A percentile compares a stretch with the other conserved stretches of the same genome.
phyloP scores from a whole-genome alignment of 352 stramenopile species.

The Phytophthora hybrid region DNA sequence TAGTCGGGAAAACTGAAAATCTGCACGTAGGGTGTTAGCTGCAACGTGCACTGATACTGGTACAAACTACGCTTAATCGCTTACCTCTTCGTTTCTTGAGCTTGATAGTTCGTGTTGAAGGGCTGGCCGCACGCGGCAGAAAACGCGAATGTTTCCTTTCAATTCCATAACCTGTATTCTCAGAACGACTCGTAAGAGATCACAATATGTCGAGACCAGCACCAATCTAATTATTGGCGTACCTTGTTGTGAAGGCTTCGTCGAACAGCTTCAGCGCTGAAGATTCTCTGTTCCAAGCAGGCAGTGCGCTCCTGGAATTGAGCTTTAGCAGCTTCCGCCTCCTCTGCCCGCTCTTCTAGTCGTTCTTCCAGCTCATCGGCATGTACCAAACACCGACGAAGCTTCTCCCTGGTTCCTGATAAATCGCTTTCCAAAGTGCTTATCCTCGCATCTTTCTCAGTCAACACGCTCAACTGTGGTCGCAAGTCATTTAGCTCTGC shows the following conservation, averaged over 20 bases:
- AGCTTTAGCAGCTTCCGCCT: constrained; percentile 34
- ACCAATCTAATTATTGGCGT: neutral
- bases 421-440: constrained; percentile 47
- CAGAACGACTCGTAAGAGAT: constrained; percentile 10
- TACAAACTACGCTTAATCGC: neutral
- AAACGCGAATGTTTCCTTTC: constrained; percentile 97
- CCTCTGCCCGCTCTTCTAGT: constrained; percentile 38
- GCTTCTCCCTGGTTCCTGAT: constrained; percentile 39
- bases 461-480: constrained; percentile 32
- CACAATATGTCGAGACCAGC: neutral
- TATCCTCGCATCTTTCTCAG: constrained; percentile 54
- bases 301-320: constrained; percentile 45
- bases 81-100: constrained; percentile 58
- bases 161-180: constrained; percentile 92
- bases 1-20: constrained; percentile 86
- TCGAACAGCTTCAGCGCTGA: constrained; percentile 74
- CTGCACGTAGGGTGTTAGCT: constrained; percentile 29
- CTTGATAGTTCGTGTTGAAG: constrained; percentile 68
- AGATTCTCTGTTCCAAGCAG: constrained; percentile 59
- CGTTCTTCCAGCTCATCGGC: constrained; percentile 49
- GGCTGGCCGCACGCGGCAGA: constrained; percentile 94
- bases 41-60: neutral
- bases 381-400: constrained; percentile 41
- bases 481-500: constrained; percentile 44
- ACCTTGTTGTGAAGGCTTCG: constrained; percentile 90